These are phyloP conservation scores for Fusarium foetens DNA, from an alignment of 2,329 filamentous ascomycete genomes.

Conservation along the genomic window DNA sequence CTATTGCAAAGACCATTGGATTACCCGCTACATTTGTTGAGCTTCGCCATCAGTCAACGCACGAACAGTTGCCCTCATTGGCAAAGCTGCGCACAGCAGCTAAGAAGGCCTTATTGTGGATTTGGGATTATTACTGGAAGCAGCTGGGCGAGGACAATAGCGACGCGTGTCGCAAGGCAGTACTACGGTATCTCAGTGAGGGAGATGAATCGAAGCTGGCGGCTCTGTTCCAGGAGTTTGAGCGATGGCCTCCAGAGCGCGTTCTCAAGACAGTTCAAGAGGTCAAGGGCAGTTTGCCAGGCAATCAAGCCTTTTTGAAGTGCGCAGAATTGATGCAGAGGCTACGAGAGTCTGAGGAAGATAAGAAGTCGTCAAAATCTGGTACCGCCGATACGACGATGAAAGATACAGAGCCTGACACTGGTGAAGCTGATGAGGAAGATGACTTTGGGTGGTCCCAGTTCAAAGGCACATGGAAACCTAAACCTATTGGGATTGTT, in stretches of 20 bases:
- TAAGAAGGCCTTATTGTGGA: conserved; percentile 78
- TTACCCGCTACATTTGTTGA: conserved; percentile 86
- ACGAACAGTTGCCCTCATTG: conserved; percentile 85
- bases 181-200: conserved; percentile 54
- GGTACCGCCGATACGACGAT: conserved; percentile 15
- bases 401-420: conserved; percentile 13
- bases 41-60: conserved; percentile 87
- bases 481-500: conserved; percentile 67
- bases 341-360: conserved; percentile 42
- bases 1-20: conserved; percentile 73
- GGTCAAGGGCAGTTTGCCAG: conserved; percentile 53
- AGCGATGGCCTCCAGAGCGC: conserved; percentile 50
- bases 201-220: conserved; percentile 44
- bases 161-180: conserved; percentile 48
- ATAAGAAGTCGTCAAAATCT: conserved; percentile 18
- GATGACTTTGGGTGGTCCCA: conserved; percentile 56
- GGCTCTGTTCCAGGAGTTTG: conserved; percentile 46
- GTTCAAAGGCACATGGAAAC: conserved; percentile 64
- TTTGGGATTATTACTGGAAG: conserved; percentile 90
- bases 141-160: conserved; percentile 51
- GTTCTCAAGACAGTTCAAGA: conserved; percentile 53
- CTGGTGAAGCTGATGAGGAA: conserved; percentile 41
- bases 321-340: conserved; percentile 57
- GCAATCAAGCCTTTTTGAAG: conserved; percentile 57
- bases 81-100: conserved; percentile 76